Base-by-base conservation (phyloP, 352 stramenopile species). In the Phytophthora lateralis region DNA sequence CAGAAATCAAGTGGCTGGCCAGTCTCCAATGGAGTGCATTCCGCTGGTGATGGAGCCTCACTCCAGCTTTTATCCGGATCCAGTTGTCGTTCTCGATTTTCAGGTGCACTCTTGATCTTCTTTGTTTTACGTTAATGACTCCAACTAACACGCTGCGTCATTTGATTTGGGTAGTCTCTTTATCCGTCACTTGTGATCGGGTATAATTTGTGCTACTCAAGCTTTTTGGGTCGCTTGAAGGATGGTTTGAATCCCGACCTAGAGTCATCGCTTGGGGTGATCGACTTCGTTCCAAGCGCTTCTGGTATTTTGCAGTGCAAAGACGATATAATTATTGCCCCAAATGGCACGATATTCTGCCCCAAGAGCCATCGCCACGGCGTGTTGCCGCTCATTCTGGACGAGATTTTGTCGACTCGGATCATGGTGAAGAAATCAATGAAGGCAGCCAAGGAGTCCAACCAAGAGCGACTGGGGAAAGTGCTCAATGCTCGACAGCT, bases 201-300 rank as follows among this genome's bases (percentile, higher is more conserved):
- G 18, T 99, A 99, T 73, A 99, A 99, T 76, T 71, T 99, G 5
- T 99, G 98, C 75, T 99, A 99, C 73, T 98, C 95, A 29, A 99
- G 92, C 15, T 87, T 96, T 42, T 75, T 98, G 30, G 97, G 98
- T 9, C 96, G 97, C 42, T 69, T 99, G 11, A 78, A 88, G 8
- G 82, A 93, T 63, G 85, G 88, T 4, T 51, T 91, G 11, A 76
- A 92, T 21, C 62, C 79, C 10, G 79, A 91, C 20, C 44, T 96
- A 6, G 85, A 96, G 50, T 54, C 65, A 6, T 69, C 70, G 2
- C 66, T 96, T 44, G 88, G 88, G 3, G 88, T 94, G 1, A 53
- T 88, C 3, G 63, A 86, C 45, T 88, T 84, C 34, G 44, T 62
- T 26, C 75, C 81, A 0, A 80, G 66, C 21, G 37, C 70, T 10